Percentiles rank a stretch among this genome's conserved stretches.
These are phyloP conservation scores for Fagus crenata DNA, from an alignment of 306 rosid genomes.

Conservation along the genomic window DNA sequence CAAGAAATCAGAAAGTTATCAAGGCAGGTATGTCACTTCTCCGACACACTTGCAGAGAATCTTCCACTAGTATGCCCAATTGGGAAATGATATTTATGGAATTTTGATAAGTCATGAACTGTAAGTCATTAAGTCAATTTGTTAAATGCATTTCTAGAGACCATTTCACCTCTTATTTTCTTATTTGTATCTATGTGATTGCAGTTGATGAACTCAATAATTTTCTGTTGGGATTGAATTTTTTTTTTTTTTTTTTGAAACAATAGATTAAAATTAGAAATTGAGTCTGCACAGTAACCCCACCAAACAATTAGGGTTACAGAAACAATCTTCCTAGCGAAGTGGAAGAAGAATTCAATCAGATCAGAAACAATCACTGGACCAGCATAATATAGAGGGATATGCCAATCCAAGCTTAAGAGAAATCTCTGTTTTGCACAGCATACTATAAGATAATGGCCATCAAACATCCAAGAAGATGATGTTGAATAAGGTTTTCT, in stretches of 20 bases:
- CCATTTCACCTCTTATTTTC: background rate
- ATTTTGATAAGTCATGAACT: background rate
- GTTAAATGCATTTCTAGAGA: background rate
- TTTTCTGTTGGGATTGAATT: background rate
- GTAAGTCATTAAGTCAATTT: background rate
- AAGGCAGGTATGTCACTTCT: slow-evolving; percentile 65
- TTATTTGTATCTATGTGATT: background rate
- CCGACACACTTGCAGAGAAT: background rate
- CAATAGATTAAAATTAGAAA: background rate
- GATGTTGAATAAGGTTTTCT: background rate
- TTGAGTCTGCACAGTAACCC: background rate
- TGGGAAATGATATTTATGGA: background rate
- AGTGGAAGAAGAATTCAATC: background rate
- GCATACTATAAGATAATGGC: background rate
- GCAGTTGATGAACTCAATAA: background rate
- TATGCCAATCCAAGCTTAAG: background rate
- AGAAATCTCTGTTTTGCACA: background rate
- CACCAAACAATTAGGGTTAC: background rate
- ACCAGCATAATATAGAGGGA: background rate
- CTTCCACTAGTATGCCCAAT: background rate
- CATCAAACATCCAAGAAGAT: background rate
- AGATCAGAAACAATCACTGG: background rate
- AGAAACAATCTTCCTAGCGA: background rate
- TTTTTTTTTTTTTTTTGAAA: background rate
- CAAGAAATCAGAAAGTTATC: slow-evolving; percentile 90